Conservation (phyloP, 108 stramenopile species). For the Pseudonitzschia pungens region DNA sequence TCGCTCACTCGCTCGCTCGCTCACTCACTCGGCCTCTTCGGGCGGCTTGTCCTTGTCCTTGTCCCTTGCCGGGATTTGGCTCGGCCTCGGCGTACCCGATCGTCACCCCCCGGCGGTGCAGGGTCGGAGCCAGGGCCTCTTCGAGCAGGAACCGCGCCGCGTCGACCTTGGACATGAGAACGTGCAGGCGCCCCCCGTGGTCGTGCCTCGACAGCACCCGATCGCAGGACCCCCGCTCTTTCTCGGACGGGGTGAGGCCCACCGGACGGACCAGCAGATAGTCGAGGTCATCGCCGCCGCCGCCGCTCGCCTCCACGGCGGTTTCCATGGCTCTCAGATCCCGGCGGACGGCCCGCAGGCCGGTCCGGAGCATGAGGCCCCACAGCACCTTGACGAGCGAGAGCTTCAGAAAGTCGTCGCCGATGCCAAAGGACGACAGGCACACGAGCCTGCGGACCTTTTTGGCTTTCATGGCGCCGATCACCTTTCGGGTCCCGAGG, state of each 20-base stretch:
- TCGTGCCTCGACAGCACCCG: neutral
- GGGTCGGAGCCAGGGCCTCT: slow-evolving; percentile 62
- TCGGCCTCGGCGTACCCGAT: slow-evolving; percentile 41
- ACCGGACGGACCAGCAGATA: slow-evolving; percentile 74
- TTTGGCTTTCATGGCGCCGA: slow-evolving; percentile 57
- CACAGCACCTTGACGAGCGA: neutral
- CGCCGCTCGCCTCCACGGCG: slow-evolving; percentile 10
- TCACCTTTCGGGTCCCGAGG: slow-evolving; percentile 55
- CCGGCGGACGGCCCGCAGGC: slow-evolving; percentile 35
- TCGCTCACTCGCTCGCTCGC: neutral
- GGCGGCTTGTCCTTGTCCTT: too few relatives aligned
- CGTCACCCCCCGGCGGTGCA: slow-evolving; percentile 41
- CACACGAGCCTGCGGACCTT: slow-evolving; percentile 48
- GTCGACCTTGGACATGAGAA: slow-evolving; percentile 68
- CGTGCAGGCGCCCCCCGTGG: neutral
- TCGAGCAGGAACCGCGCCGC: slow-evolving; percentile 64
- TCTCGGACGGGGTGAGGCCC: slow-evolving; percentile 53
- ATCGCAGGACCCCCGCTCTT: slow-evolving; percentile 30
- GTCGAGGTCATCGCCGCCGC: too few relatives aligned
- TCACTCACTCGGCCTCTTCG: neutral
- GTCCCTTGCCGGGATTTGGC: too few relatives aligned
- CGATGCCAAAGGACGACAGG: slow-evolving; percentile 58
- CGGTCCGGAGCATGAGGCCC: slow-evolving; percentile 49
- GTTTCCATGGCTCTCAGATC: slow-evolving; percentile 64
- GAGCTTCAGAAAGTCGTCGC: slow-evolving; percentile 25